phyloP scores from a whole-genome alignment of 192 early-diverging fungal genomes.

The Backusella tarrabulga region DNA sequence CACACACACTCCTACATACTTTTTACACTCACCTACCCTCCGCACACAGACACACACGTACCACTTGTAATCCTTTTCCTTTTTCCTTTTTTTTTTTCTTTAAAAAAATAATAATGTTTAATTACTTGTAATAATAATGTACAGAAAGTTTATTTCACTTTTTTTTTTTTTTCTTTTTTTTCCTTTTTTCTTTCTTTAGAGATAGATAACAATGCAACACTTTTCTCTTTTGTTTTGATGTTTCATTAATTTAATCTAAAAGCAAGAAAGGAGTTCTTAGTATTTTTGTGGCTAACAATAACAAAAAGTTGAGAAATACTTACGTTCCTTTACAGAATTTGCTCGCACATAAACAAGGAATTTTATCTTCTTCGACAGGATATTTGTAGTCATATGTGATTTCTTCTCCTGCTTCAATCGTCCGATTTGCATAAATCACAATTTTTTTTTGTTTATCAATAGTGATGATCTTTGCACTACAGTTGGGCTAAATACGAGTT shows the following conservation, averaged over 20 bases:
- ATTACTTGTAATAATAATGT: not conserved
- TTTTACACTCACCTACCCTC: not conserved
- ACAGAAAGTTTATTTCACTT: not conserved
- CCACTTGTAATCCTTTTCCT: not conserved
- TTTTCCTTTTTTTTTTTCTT: not conserved
- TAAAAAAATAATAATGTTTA: not conserved
- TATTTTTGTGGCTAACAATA: not conserved
- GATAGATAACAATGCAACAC: not conserved
- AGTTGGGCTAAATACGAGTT: constrained; percentile 75
- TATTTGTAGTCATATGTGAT: constrained; percentile 99
- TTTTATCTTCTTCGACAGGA: constrained; percentile 90
- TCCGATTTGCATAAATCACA: constrained; percentile 95
- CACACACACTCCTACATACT: not conserved
- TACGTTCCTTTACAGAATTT: constrained; percentile 78
- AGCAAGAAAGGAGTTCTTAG: not conserved
- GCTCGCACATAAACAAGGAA: constrained; percentile 96
- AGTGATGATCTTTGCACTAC: constrained; percentile 92
- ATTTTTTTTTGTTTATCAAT: constrained; percentile 93
- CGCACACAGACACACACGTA: not conserved
- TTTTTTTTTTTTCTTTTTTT: not conserved
- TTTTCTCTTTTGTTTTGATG: not conserved
- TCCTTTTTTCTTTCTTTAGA: not conserved
- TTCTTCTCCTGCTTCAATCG: constrained; percentile 94
- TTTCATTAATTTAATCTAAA: constrained; percentile 10
- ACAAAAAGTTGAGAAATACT: constrained; percentile 45